Evolutionary conservation across 495 filamentous ascomycete genomes (phyloP).

Genomic region (Cercophora scortea): DNA sequence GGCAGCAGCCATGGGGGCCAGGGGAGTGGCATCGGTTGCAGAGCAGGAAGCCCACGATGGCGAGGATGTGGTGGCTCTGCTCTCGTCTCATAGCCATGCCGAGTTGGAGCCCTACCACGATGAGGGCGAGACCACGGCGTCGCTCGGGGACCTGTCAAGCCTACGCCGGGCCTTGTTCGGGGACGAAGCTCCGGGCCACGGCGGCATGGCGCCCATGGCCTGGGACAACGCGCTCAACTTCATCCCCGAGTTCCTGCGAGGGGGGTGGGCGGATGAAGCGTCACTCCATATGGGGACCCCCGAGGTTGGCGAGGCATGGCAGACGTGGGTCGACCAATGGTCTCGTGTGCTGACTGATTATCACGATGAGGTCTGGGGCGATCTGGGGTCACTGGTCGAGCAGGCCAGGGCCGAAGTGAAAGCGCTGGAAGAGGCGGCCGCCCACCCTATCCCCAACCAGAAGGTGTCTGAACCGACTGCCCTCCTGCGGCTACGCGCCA

Average conservation of each 20-base stretch:
- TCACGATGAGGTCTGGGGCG: slow-evolving; percentile 75
- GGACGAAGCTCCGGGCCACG: slow-evolving; percentile 4
- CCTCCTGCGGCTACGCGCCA: slow-evolving; percentile 21
- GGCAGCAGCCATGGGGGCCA: not conserved
- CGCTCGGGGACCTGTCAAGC: slow-evolving; percentile 13
- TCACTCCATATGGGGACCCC: slow-evolving; percentile 24
- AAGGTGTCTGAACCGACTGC: slow-evolving; percentile 19
- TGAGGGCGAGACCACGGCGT: slow-evolving; percentile 6
- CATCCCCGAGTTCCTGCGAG: slow-evolving; percentile 25
- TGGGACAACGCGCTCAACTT: slow-evolving; percentile 38
- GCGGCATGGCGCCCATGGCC: slow-evolving; percentile 4
- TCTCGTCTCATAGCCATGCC: slow-evolving; percentile 14
- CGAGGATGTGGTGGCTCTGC: slow-evolving; percentile 34
- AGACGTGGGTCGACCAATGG: slow-evolving; percentile 49
- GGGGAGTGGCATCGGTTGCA: slow-evolving; percentile 6
- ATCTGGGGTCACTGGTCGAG: slow-evolving; percentile 51
- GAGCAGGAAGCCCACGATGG: slow-evolving; percentile 37
- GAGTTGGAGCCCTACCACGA: slow-evolving; percentile 15
- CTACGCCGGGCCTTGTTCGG: slow-evolving; percentile 29
- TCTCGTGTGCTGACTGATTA: slow-evolving; percentile 56
- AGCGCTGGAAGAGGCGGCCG: slow-evolving; percentile 11
- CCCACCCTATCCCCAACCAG: slow-evolving; percentile 4
- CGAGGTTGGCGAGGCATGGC: slow-evolving; percentile 31
- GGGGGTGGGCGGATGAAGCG: slow-evolving; percentile 1
- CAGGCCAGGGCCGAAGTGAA: slow-evolving; percentile 54